Evolutionary conservation across 495 filamentous ascomycete species (phyloP).

Genomic region (Cetradonia linearis): DNA sequence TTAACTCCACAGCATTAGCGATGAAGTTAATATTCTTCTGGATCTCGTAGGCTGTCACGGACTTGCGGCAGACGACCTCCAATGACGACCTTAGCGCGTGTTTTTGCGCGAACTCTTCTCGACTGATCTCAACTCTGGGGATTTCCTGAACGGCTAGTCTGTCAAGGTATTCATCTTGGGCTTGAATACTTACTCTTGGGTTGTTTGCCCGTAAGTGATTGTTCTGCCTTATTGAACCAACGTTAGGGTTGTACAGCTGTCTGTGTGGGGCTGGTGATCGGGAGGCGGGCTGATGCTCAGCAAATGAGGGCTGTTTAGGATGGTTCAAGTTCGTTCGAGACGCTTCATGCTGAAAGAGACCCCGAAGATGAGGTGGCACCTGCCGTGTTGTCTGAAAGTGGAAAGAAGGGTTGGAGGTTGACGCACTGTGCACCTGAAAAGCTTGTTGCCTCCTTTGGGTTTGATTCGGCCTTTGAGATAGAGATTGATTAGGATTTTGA

Average conservation of each 20-base stretch:
- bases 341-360: not conserved
- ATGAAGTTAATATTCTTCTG: slow-evolving; percentile 37
- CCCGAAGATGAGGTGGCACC: not conserved
- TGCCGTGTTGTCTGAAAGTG: not conserved
- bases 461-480: slow-evolving; percentile 4
- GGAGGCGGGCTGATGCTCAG: not conserved
- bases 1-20: slow-evolving; percentile 44
- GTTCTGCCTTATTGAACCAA: not conserved
- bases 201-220: not conserved
- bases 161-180: slow-evolving; percentile 39
- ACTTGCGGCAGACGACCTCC: slow-evolving; percentile 44
- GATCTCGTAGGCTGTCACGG: slow-evolving; percentile 41
- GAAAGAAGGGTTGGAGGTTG: not conserved
- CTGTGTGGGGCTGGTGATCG: slow-evolving; percentile 24
- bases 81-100: slow-evolving; percentile 49
- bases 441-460: slow-evolving; percentile 6
- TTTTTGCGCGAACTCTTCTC: slow-evolving; percentile 48
- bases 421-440: not conserved
- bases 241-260: slow-evolving; percentile 28
- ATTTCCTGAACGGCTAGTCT: slow-evolving; percentile 34
- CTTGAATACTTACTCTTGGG: slow-evolving; percentile 28
- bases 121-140: slow-evolving; percentile 37
- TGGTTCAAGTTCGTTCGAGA: not conserved
- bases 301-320: not conserved
- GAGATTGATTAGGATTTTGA: not conserved